Evolutionary conservation across 768 basidiomycete species (phyloP), one percentile per base, ranked within the genome.

Genomic region (Suillus tomentosus): DNA sequence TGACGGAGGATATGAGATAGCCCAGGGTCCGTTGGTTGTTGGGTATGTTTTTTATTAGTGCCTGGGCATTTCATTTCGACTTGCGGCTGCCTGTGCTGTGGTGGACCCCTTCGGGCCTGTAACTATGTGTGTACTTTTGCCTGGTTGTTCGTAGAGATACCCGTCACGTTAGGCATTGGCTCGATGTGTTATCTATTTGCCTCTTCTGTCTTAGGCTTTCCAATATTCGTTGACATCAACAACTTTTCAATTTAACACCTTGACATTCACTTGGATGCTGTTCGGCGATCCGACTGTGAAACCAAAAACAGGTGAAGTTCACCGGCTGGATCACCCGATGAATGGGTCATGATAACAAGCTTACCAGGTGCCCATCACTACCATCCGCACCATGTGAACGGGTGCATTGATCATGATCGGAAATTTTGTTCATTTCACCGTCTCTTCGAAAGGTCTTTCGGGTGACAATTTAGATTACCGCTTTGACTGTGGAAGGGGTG

Each of bases 1-100:
- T 88, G 72, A 82, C 84, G 67, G 79, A 84, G 68, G 76, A 74
- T 34, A 64, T 64, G 40, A 54, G 54, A 62, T 65, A 42, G 42
- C 37, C 37, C 53, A 37, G 24, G 64, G 66, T 53, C 60, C 56
- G 64, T 61, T 69, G 34, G 63, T 51, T 51, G 27, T 50, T 9
- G 55, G 74, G 63, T 54, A 53, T n/a, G 17, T 10, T 34, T 7
- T 45, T 62, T 63, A 40, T 45, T 36, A 31, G 51, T 65, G 56
- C 50, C 57, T 9, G 9, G 57, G 63, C 63, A 60, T 63, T 9
- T 58, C 54, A 47, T 57, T 62, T 69, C 63, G 57, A 27, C 43
- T 63, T 64, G 67, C 64, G 54, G 45, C 36, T 40, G 56, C 66
- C 60, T 67, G 61, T 67, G 61, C 59, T 63, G 51, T 42, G 53